Base-by-base conservation (phyloP, 108 stramenopile genomes). In the Cyclotella baltica region DNA sequence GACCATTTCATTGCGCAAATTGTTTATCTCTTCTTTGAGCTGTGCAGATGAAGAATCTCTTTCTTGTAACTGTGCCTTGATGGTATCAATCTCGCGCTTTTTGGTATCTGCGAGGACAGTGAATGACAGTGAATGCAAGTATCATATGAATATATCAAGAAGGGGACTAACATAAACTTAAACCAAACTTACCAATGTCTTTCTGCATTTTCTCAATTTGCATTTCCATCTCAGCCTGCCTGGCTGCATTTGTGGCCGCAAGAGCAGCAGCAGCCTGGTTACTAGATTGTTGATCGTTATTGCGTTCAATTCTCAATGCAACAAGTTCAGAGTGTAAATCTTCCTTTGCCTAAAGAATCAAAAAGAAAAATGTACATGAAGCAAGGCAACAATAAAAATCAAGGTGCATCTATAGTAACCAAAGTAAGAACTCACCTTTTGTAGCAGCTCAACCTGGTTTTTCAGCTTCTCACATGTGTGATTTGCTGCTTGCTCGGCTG, bases 171-270 rank as follows among this genome's bases (percentile, higher is more conserved):
- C 27, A 64, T n/a, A 34, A 36, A n/a, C 19, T 20, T 23, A 11
- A 48, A 11, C 34, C 46, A 20, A 34, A 64, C 53, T 56, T 27
- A 25, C 55, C 80, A n/a, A 81, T 74, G 29, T 82, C 81, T 31
- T 82, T 82, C 34, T 62, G 51, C 81, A 82, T 70, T 58, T 71
- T 75, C 31, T 82, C 81, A 3, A 82, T 66, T 48, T 40, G 69
- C 81, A 82, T 75, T 53, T 82, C 81, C 81, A 82, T 75, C 46
- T 82, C 81, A 33, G 68, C 74, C 43, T 82, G 81, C 15, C 81
- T 73, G 23, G 81, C 81, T 15, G 81, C 74, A 72, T 82, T 82
- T 10, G 81, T 82, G 55, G 81, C 81, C 29, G 81, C 81, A 37
- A 82, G 67, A 11, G 81, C 37, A 22, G 81, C 81, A 35, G 81